These are phyloP conservation scores for Grosmannia huntii DNA, from an alignment of 2,329 filamentous ascomycete species.

Conservation along the genomic window DNA sequence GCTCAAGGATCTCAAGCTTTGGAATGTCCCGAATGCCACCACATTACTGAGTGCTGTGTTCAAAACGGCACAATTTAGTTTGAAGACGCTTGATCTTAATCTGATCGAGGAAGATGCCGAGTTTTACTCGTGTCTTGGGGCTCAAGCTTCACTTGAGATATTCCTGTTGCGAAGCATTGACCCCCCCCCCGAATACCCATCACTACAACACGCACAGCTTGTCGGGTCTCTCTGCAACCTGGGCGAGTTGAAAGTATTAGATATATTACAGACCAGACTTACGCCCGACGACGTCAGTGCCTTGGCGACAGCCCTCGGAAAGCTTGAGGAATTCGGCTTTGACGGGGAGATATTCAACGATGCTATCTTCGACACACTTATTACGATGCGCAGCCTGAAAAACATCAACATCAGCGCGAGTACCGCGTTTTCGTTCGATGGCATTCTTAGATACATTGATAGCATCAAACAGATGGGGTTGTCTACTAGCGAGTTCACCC, in stretches of 20 bases:
- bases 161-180: slow-evolving; percentile 14
- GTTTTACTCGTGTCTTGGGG: slow-evolving; percentile 38
- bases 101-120: slow-evolving; percentile 31
- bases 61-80: slow-evolving; percentile 25
- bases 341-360: slow-evolving; percentile 40
- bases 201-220: slow-evolving; percentile 21
- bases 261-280: slow-evolving; percentile 38
- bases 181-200: slow-evolving; percentile 10
- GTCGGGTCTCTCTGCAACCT: slow-evolving; percentile 33
- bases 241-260: slow-evolving; percentile 36
- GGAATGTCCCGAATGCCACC: slow-evolving; percentile 36
- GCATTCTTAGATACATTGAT: slow-evolving; percentile 30
- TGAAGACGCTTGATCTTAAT: slow-evolving; percentile 35
- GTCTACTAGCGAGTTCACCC: slow-evolving; percentile 14
- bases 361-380: slow-evolving; percentile 24
- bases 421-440: slow-evolving; percentile 39
- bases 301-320: slow-evolving; percentile 30
- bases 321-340: slow-evolving; percentile 43
- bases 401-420: slow-evolving; percentile 39
- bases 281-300: slow-evolving; percentile 32
- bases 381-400: slow-evolving; percentile 31
- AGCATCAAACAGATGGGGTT: slow-evolving; percentile 17
- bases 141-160: slow-evolving; percentile 32
- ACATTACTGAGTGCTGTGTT: slow-evolving; percentile 37
- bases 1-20: slow-evolving; percentile 37